Conservation (phyloP, 768 basidiomycete genomes). For the Leccinum obscurum region DNA sequence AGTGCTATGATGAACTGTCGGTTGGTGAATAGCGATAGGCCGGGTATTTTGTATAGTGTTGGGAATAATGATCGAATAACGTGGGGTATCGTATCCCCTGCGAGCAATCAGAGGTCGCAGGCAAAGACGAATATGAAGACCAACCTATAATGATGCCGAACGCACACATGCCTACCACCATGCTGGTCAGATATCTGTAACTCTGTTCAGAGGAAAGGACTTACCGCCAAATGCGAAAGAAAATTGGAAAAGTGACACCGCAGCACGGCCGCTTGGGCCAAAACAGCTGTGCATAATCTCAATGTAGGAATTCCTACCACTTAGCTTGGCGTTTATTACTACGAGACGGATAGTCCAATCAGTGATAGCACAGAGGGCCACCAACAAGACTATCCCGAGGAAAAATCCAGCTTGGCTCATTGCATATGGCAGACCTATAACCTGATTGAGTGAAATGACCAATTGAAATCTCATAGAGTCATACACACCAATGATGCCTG, state of each 20-base stretch:
- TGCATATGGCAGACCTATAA: constrained; percentile 87
- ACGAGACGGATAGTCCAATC: constrained; percentile 98
- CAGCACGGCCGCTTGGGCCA: constrained; percentile 86
- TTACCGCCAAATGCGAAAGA: constrained; percentile 94
- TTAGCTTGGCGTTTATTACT: constrained; percentile 93
- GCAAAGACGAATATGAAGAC: constrained; percentile 4
- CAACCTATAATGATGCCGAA: constrained; percentile 91
- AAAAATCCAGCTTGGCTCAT: constrained; percentile 94
- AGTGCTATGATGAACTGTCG: constrained; percentile 88
- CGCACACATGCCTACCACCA: constrained; percentile 83
- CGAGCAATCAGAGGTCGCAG: background rate
- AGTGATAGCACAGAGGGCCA: constrained; percentile 81
- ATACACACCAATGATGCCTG: constrained; percentile 71
- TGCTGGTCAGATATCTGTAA: constrained; percentile 6
- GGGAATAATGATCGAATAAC: constrained; percentile 90
- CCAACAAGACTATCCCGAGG: constrained; percentile 78
- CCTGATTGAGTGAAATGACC: constrained; percentile 6
- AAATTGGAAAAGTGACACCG: constrained; percentile 97
- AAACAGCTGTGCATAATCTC: constrained; percentile 95
- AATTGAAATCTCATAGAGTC: background rate
- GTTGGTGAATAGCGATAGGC: constrained; percentile 77
- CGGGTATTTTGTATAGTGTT: constrained; percentile 57
- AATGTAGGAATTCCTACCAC: constrained; percentile 89
- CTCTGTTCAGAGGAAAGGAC: constrained; percentile 18
- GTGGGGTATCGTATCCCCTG: constrained; percentile 94